Percentiles rank a stretch among this genome's conserved stretches.
Conservation (phyloP, 805 yeast species). For the Cyberlindnera maritima region DNA sequence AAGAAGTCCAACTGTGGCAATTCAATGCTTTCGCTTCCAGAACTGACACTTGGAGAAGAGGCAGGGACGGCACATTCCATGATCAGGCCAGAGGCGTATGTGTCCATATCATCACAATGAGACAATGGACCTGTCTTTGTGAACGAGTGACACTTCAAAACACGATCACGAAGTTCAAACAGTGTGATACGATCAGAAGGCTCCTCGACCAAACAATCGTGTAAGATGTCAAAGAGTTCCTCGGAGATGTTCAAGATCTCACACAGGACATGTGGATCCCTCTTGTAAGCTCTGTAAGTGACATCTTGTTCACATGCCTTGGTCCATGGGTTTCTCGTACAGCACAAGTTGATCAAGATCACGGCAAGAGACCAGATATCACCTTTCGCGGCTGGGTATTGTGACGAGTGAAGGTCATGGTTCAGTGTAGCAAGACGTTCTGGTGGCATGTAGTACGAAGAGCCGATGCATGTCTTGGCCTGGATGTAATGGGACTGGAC, state of each 20-base stretch:
- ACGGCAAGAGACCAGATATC: slow-evolving; percentile 89
- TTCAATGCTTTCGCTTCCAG: slow-evolving; percentile 3
- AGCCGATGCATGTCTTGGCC: slow-evolving; percentile 79
- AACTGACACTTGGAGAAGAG: neutral
- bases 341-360: slow-evolving; percentile 72
- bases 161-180: slow-evolving; percentile 20
- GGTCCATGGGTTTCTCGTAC: slow-evolving; percentile 90
- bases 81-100: neutral
- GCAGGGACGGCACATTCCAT: slow-evolving; percentile 14
- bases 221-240: slow-evolving; percentile 54
- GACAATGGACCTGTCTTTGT: slow-evolving; percentile 24
- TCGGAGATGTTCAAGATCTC: slow-evolving; percentile 71
- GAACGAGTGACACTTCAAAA: slow-evolving; percentile 18
- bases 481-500: slow-evolving; percentile 55
- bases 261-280: slow-evolving; percentile 51
- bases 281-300: slow-evolving; percentile 62
- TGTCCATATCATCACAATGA: slow-evolving; percentile 12
- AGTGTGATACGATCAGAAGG: slow-evolving; percentile 33
- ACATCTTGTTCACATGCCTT: slow-evolving; percentile 65
- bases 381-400: slow-evolving; percentile 69
- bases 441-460: slow-evolving; percentile 91
- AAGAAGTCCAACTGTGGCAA: slow-evolving; percentile 4
- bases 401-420: slow-evolving; percentile 24
- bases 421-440: slow-evolving; percentile 54
- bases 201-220: slow-evolving; percentile 29